Evolutionary conservation across 305 asterid genomes (phyloP).

Genomic region (Fraxinus ornus): DNA sequence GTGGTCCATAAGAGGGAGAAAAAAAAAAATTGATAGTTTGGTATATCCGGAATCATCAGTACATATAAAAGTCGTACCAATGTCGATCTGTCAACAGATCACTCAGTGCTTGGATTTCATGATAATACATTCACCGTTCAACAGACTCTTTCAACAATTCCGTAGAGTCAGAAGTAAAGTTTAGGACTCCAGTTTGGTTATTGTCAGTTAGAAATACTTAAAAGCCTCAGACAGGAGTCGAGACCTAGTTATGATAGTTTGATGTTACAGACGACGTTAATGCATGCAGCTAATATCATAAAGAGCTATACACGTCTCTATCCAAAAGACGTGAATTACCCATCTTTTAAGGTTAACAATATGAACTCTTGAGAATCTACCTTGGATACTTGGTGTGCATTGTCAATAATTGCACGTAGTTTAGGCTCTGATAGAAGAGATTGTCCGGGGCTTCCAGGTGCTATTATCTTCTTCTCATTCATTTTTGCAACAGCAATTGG

Average conservation of each 20-base stretch:
- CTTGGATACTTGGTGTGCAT: slow-evolving; percentile 46
- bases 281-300: not conserved
- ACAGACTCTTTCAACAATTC: not conserved
- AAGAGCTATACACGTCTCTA: not conserved
- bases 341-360: not conserved
- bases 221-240: not conserved
- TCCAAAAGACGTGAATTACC: not conserved
- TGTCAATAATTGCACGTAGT: slow-evolving; percentile 44
- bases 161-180: not conserved
- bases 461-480: slow-evolving; percentile 40
- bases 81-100: not conserved
- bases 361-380: slow-evolving; percentile 19
- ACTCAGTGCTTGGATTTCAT: not conserved
- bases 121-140: not conserved
- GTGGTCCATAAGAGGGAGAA: slow-evolving; percentile 16
- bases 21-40: not conserved
- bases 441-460: slow-evolving; percentile 38
- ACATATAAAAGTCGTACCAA: not conserved
- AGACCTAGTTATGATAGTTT: not conserved
- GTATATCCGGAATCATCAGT: not conserved
- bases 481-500: slow-evolving; percentile 41
- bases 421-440: slow-evolving; percentile 40
- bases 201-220: not conserved
- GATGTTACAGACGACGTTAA: not conserved
- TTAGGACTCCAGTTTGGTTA: not conserved